A percentile compares a stretch with the other conserved stretches of the same genome.
Evolutionary conservation across 208 protist genomes (phyloP).

Genomic region (Sergeia podlipaevii): DNA sequence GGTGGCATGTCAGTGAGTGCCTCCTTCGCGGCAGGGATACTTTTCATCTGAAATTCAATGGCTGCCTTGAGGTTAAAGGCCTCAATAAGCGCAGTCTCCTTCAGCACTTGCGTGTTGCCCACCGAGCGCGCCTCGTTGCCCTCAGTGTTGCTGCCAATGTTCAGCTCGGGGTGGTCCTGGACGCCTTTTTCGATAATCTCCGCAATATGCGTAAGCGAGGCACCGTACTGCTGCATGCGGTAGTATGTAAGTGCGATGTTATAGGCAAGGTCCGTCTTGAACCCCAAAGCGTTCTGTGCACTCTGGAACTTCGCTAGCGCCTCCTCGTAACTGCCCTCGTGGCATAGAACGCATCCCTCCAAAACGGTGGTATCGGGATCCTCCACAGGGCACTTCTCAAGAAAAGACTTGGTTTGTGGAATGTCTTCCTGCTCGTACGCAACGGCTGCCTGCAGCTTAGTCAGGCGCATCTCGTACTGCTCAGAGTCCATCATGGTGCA

Average conservation of each 20-base stretch:
- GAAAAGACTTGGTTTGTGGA: slow-evolving; percentile 83
- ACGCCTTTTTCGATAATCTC: slow-evolving; percentile 96
- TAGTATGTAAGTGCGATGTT: slow-evolving; percentile 97
- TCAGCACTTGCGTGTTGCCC: slow-evolving; percentile 94
- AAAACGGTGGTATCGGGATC: slow-evolving; percentile 88
- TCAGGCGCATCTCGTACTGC: slow-evolving; percentile 74
- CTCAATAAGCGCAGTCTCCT: slow-evolving; percentile 96
- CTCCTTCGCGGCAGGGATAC: slow-evolving; percentile 89
- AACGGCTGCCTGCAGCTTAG: slow-evolving; percentile 89
- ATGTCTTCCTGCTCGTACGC: slow-evolving; percentile 94
- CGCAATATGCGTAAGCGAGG: slow-evolving; percentile 91
- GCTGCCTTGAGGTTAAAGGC: slow-evolving; percentile 97
- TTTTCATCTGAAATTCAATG: slow-evolving; percentile 96
- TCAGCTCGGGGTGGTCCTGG: slow-evolving; percentile 93
- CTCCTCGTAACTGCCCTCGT: slow-evolving; percentile 92
- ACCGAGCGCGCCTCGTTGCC: slow-evolving; percentile 93
- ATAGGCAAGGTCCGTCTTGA: slow-evolving; percentile 93
- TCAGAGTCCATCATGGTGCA: slow-evolving; percentile 81
- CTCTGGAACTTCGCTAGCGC: slow-evolving; percentile 92
- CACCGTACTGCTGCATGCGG: slow-evolving; percentile 93
- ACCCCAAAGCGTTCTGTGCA: slow-evolving; percentile 88
- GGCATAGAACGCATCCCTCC: slow-evolving; percentile 88
- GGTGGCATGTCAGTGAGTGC: slow-evolving; percentile 97
- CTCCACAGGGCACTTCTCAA: slow-evolving; percentile 77
- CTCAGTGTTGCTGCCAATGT: slow-evolving; percentile 91